phyloP scores from a whole-genome alignment of 495 filamentous ascomycete species.

The Aspergillus carlsbadensis region DNA sequence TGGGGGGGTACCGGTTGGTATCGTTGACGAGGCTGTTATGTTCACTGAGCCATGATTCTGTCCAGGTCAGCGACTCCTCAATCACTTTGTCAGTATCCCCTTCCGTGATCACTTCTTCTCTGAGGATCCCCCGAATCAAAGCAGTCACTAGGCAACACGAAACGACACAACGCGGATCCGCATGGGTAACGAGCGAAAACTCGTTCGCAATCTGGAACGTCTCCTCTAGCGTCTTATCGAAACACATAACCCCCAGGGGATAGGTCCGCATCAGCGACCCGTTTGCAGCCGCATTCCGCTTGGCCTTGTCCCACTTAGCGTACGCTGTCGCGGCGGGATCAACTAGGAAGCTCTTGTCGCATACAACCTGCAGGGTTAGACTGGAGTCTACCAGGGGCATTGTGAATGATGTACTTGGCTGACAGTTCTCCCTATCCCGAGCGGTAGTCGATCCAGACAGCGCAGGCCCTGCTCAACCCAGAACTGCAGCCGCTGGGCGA shows the following conservation, averaged over 20 bases:
- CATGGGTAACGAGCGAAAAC: not conserved
- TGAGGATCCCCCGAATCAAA: not conserved
- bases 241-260: not conserved
- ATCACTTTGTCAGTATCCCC: not conserved
- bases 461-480: constrained; percentile 4
- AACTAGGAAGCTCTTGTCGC: not conserved
- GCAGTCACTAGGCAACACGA: not conserved
- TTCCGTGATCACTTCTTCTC: not conserved
- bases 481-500: not conserved
- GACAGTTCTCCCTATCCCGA: not conserved
- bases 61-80: not conserved
- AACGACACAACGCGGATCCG: constrained; percentile 1
- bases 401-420: no score
- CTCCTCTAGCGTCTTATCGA: not conserved
- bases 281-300: not conserved
- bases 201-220: not conserved
- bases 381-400: no score
- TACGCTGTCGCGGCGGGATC: not conserved
- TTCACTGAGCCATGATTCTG: not conserved
- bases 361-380: not conserved
- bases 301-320: not conserved
- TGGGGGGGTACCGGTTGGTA: not conserved
- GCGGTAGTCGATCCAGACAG: not conserved
- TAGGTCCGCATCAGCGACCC: constrained; percentile 5
- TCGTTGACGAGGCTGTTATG: not conserved